These are phyloP conservation scores for Castanospermum australe DNA, from an alignment of 306 rosid genomes.

Conservation along the genomic window DNA sequence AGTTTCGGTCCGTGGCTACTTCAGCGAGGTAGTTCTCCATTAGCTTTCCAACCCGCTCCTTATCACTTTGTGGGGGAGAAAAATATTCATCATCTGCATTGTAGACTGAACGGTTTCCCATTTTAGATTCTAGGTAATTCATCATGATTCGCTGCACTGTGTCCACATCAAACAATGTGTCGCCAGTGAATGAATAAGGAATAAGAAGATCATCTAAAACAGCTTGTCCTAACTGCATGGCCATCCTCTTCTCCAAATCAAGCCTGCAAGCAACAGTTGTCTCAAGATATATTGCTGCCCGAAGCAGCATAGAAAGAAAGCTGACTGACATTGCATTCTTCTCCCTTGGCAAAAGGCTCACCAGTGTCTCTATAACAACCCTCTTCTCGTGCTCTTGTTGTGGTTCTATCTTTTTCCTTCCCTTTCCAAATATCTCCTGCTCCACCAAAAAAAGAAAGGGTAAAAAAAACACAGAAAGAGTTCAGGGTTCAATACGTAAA, in stretches of 20 bases:
- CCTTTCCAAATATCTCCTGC: constrained; percentile 82
- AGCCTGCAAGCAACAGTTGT: constrained; percentile 85
- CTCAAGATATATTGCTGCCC: constrained; percentile 74
- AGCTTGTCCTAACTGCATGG: constrained; percentile 70
- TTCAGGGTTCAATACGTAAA: neutral
- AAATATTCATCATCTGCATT: constrained; percentile 54
- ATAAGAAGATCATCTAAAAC: constrained; percentile 84
- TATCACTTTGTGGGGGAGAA: constrained; percentile 52
- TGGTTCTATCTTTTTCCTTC: constrained; percentile 70
- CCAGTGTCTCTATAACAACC: constrained; percentile 78
- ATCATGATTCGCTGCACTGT: constrained; percentile 65
- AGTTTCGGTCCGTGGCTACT: constrained; percentile 70
- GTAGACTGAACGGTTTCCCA: constrained; percentile 32
- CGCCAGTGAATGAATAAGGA: constrained; percentile 67
- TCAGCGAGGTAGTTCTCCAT: constrained; percentile 87
- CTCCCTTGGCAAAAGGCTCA: constrained; percentile 85
- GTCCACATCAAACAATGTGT: constrained; percentile 80
- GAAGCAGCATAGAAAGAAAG: constrained; percentile 80
- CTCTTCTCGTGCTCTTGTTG: constrained; percentile 79
- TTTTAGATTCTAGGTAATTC: constrained; percentile 57
- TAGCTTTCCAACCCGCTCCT: constrained; percentile 63
- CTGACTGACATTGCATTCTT: constrained; percentile 77
- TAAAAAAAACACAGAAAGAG: too few relatives aligned
- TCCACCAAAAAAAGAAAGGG: neutral
- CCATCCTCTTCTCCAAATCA: constrained; percentile 89